Conservation (phyloP, 139 green algal genomes). For the Pycnococcus provasolii region DNA sequence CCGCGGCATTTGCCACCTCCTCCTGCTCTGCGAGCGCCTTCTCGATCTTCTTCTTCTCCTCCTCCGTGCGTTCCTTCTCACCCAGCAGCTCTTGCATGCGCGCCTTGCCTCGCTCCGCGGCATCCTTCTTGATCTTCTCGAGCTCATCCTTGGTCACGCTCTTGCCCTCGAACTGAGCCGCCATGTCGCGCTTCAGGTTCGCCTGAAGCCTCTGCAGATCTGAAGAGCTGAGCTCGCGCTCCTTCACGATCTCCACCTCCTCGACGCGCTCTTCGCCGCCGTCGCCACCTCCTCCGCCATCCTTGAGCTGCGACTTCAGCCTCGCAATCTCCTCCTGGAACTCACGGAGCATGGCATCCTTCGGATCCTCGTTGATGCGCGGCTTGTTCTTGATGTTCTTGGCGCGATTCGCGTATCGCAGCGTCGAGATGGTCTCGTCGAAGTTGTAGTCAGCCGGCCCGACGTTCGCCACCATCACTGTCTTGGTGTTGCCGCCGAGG, state of each 20-base stretch:
- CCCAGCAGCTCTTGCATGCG: slow-evolving; percentile 8
- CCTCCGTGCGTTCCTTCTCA: slow-evolving; percentile 23
- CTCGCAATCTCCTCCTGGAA: slow-evolving; percentile 36
- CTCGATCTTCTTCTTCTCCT: slow-evolving; percentile 23
- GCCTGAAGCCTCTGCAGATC: slow-evolving; percentile 23
- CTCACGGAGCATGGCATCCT: slow-evolving; percentile 83
- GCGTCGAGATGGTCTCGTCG: slow-evolving; percentile 70
- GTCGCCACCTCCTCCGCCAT: slow-evolving; percentile 3
- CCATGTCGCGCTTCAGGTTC: slow-evolving; percentile 28
- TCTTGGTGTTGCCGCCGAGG: slow-evolving; percentile 72
- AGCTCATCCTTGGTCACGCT: slow-evolving; percentile 30
- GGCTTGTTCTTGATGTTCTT: slow-evolving; percentile 85
- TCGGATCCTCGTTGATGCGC: slow-evolving; percentile 74
- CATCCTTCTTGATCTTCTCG: slow-evolving; percentile 39
- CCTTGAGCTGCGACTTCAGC: slow-evolving; percentile 57
- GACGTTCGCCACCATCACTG: slow-evolving; percentile 75
- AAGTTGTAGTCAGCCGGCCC: slow-evolving; percentile 74
- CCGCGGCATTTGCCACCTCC: slow-evolving; percentile 1
- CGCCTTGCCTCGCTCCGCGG: slow-evolving; percentile 8
- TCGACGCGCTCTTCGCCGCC: background rate
- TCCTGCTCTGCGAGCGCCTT: background rate
- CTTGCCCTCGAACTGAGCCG: slow-evolving; percentile 36
- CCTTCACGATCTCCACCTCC: slow-evolving; percentile 14
- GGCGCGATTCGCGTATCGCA: slow-evolving; percentile 60
- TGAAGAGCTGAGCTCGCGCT: background rate